Percentiles rank a stretch among this genome's conserved stretches.
Evolutionary conservation across 768 basidiomycete genomes (phyloP).

Genomic region (Xerocomellus amylosporus): DNA sequence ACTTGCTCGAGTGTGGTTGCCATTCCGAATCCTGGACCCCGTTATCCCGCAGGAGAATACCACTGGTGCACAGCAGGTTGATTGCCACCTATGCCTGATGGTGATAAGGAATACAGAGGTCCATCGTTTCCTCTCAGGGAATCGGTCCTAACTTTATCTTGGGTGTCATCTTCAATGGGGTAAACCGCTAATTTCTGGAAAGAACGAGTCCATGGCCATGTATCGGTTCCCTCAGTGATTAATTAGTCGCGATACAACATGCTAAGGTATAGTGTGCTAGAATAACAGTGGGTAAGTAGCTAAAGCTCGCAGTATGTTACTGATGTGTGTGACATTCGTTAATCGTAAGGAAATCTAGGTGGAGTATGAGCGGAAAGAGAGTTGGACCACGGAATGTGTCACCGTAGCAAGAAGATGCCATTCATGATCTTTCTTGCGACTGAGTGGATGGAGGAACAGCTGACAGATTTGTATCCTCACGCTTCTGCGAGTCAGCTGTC

Average conservation of each 20-base stretch:
- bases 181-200: neutral
- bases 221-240: neutral
- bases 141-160: constrained; percentile 6
- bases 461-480: neutral
- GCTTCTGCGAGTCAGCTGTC: neutral
- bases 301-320: neutral
- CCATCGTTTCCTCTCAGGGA: neutral
- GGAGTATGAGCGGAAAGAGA: neutral
- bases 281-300: constrained; percentile 3
- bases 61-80: neutral
- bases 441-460: neutral
- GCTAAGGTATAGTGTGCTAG: constrained; percentile 9
- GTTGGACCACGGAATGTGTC: neutral
- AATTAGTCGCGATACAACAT: neutral
- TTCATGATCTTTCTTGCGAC: neutral
- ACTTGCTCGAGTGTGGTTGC: constrained; percentile 54
- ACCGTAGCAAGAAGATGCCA: neutral
- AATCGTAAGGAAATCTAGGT: neutral
- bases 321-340: neutral
- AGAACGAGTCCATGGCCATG: too few relatives aligned
- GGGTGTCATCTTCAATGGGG: neutral
- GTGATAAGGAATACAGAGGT: neutral
- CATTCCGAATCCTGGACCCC: constrained; percentile 8
- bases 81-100: neutral
- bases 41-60: neutral